These are phyloP conservation scores for Sporisorium exsertum DNA, from an alignment of 1,284 basidiomycete genomes.

Conservation along the genomic window DNA sequence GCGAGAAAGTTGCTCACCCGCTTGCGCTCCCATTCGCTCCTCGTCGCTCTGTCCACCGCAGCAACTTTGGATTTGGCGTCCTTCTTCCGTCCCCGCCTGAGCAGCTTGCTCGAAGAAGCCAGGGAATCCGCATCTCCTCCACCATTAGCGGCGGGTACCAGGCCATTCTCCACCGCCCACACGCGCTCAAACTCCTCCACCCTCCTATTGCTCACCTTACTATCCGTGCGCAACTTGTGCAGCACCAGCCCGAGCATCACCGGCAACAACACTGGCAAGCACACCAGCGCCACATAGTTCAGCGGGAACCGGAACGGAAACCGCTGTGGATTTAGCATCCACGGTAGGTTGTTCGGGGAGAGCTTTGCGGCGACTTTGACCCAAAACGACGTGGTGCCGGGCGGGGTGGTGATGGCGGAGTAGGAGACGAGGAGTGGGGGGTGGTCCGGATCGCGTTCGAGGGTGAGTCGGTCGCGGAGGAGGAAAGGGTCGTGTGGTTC, in stretches of 20 bases:
- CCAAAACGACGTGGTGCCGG: neutral
- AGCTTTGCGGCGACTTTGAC: neutral
- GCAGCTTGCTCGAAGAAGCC: neutral
- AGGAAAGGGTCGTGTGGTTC: slow-evolving; percentile 48
- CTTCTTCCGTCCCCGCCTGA: slow-evolving; percentile 1
- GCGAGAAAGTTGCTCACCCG: slow-evolving; percentile 17
- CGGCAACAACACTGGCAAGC: slow-evolving; percentile 51
- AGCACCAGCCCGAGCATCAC: slow-evolving; percentile 48
- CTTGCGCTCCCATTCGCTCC: slow-evolving; percentile 11
- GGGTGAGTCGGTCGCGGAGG: slow-evolving; percentile 8
- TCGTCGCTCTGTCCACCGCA: slow-evolving; percentile 9
- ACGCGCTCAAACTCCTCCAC: slow-evolving; percentile 30
- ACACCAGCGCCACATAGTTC: slow-evolving; percentile 52
- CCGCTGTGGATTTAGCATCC: slow-evolving; percentile 53
- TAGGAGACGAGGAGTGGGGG: slow-evolving; percentile 21
- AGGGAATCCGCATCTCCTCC: neutral
- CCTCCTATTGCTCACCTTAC: slow-evolving; percentile 17
- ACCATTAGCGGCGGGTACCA: neutral
- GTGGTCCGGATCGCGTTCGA: slow-evolving; percentile 32
- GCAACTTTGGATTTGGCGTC: neutral
- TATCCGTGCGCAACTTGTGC: slow-evolving; percentile 27
- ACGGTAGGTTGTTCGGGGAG: slow-evolving; percentile 37
- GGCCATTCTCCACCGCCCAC: slow-evolving; percentile 41
- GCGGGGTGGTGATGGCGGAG: neutral
- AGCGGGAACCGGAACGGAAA: slow-evolving; percentile 52